Evolutionary conservation across 441 rosid species (phyloP), one percentile per base, ranked within the genome.

Genomic region (Omphalea diandra): DNA sequence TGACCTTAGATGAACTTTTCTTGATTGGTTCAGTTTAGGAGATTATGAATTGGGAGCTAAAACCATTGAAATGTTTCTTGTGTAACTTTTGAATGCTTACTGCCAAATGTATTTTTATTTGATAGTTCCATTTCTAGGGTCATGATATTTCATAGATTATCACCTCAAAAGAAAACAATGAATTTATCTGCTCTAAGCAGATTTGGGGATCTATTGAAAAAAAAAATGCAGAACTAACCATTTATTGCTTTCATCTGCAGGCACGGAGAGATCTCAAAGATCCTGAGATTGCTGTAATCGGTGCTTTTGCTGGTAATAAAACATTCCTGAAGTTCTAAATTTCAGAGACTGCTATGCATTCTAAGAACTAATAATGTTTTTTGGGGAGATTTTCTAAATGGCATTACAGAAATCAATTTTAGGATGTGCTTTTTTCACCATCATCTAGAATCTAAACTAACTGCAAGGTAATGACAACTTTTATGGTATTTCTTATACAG

Each of bases 221-320:
- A 38, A 40, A 8, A 40, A 33, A 7, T 18, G 57, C 32, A 46
- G 52, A 53, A 60, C 49, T 65, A 73, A 69, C 15, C 27, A n/a
- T 56, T 55, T 44, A 3, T 44, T 66, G 26, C 66, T 20, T 63
- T 56, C 46, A 29, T 49, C 77, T 73, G 66, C 84, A 92, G 98
- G 91, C 97, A 65, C 64, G 67, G 41, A 84, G 95, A 82, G 91
- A 92, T 77, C 81, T 86, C 33, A 90, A 81, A 74, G 95, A 90
- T 81, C 86, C 87, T 26, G 98, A 90, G 83, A 90, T 86, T 78
- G 98, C 95, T 53, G 44, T 83, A 17, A 76, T 90, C 59, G 98
- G 95, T 72, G 97, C 98, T 75, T 90, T 88, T 80, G 86, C 94
- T 63, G 97, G 98, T 90, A 77, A 76, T 75, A 63, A 49, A 63